Base-by-base conservation (phyloP, 257 asterid species). In the Scutellaria barbata region DNA sequence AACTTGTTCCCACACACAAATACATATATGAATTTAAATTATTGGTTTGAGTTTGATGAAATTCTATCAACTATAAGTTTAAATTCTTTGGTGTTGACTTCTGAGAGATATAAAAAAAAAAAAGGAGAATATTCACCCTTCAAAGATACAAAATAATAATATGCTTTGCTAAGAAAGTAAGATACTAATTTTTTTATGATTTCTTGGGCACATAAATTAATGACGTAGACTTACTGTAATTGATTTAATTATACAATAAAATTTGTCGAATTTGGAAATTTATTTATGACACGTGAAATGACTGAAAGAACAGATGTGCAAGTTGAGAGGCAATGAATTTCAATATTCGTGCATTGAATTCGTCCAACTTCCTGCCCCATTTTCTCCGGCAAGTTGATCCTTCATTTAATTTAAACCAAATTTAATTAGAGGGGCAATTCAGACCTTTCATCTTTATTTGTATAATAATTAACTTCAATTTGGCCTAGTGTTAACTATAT, bases 301-400 rank as follows among this genome's bases (percentile, higher is more conserved):
- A 62, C 54, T 62, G 35, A 72, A 55, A 25, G 56, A 43, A 12
- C 14, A 54, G 30, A 62, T 33, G 51, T 74, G 68, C 68, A 66
- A 66, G 68, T 66, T 66, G 73, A 30, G 25, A 17, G 73, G 60
- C 54, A n/a, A 35, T 67, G 48, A 66, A 47, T 66, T 58, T 66
- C 55, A 66, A 57, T 46, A 46, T 46, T 75, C 42, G 40, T 57
- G n/a, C 63, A 74, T 57, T 53, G 63, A 74, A 75, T 58, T 75
- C n/a, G 63, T 20, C 74, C 74, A 50, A 20, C 56, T 14, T 75
- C 16, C 5, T 56, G 18, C n/a, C 63, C 67, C 66, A 9, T 56
- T 56, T 48, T 58, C 46, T 47, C 25, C 60, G 40, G 51, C 73
- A 74, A 74, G 45, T 74, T 74, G 73, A 48, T 57, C 14, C 3